Evolutionary conservation across 108 stramenopile genomes (phyloP), one percentile per base, ranked within the genome.

Genomic region (Stephanodiscus minutulus): DNA sequence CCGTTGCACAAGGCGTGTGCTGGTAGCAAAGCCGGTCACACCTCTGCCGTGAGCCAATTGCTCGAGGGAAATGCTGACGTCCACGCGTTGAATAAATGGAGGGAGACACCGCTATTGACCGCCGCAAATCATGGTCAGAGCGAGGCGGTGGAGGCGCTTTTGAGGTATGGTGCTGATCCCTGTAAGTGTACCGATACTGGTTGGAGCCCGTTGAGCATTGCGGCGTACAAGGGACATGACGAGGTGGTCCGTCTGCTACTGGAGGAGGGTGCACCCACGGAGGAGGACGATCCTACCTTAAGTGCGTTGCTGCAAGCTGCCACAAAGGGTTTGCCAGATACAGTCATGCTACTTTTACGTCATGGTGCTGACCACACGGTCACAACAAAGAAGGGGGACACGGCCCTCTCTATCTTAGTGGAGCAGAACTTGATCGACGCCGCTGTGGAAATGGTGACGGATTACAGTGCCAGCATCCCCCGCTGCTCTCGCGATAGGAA

Each of bases 311-410:
- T 95, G 37, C 94, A 95, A 70, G 94, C 94, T 7, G 94, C 94
- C 25, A 95, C 94, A 12, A 95, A 95, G 63, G 94, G 94, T 11
- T 76, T 95, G 15, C 91, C 94, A 0, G 91, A 91, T 62, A 95
- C 94, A 7, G 91, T 92, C 3, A 84, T 89, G 61, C 81, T 95
- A 21, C 79, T 95, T 24, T 73, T 95, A 25, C 78, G 77, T 28
- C 89, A 92, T 70, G 94, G 91, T 15, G 94, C 94, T 24, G 91
- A 95, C 68, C 94, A 95, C 64, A 95, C 89, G 24, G 94, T 95
- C 31, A 92, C 94, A 18, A 95, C 94, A 27, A 95, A 95, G 74
- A 95, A 95, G 60, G 94, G 94, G n/a, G 94, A 95, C 54, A 95
- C 94, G 4, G 94, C 94, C n/a, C 83, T 95, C 25, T 87, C 91